phyloP scores from a whole-genome alignment of 108 stramenopile genomes.

The Cylindrotheca closterium region DNA sequence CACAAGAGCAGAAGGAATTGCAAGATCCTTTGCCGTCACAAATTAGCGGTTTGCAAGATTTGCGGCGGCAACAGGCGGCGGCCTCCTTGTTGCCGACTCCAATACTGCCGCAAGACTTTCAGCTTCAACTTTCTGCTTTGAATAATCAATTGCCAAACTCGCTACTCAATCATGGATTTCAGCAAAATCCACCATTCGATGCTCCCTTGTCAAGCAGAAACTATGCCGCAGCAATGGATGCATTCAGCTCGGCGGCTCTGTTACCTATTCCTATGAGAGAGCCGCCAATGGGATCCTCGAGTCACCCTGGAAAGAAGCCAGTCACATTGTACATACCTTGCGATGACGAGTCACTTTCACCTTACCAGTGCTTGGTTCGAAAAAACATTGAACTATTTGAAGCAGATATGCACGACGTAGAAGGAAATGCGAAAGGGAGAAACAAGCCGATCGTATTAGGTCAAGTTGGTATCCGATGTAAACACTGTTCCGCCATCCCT shows the following conservation, averaged over 20 bases:
- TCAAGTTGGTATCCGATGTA: slow-evolving; percentile 61
- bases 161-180: neutral
- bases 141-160: neutral
- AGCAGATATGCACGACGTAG: slow-evolving; percentile 33
- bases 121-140: neutral
- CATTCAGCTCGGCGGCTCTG: neutral
- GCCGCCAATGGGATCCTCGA: neutral
- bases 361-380: slow-evolving; percentile 50
- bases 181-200: neutral
- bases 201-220: neutral
- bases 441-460: slow-evolving; percentile 39
- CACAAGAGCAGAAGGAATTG: no score
- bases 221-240: neutral
- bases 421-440: slow-evolving; percentile 43
- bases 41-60: no score
- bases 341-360: slow-evolving; percentile 42
- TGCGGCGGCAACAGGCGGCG: no score
- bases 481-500: slow-evolving; percentile 36
- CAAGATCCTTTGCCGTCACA: no score
- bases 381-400: slow-evolving; percentile 52
- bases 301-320: slow-evolving; percentile 5
- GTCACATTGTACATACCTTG: slow-evolving; percentile 16
- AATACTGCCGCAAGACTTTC: neutral
- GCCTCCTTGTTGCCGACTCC: neutral
- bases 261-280: neutral